These are phyloP conservation scores for Penicillium salamii DNA, from an alignment of 495 filamentous ascomycete genomes.

Conservation along the genomic window DNA sequence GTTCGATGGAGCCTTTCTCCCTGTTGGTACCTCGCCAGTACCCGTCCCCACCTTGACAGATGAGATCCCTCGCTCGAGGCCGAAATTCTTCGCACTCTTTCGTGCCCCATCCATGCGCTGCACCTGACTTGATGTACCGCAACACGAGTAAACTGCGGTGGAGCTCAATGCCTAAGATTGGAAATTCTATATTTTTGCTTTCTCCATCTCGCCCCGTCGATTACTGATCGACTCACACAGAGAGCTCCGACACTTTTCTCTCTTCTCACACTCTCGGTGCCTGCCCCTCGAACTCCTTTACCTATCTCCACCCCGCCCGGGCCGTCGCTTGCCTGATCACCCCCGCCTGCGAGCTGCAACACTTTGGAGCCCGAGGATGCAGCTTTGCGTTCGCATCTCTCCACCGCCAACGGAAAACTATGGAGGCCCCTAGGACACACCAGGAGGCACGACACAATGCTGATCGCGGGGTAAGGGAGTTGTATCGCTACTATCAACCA, in stretches of 20 bases:
- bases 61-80: slow-evolving; percentile 2
- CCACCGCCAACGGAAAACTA: slow-evolving; percentile 7
- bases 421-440: slow-evolving; percentile 11
- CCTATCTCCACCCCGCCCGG: background rate
- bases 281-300: background rate
- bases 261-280: background rate
- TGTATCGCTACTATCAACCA: slow-evolving; percentile 43
- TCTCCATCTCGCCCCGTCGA: background rate
- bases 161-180: slow-evolving; percentile 4
- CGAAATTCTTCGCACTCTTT: background rate
- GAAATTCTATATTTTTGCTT: slow-evolving; percentile 10
- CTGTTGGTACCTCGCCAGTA: slow-evolving; percentile 5
- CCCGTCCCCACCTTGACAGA: slow-evolving; percentile 16
- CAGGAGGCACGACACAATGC: slow-evolving; percentile 13
- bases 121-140: slow-evolving; percentile 3
- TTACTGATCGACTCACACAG: background rate
- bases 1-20: slow-evolving; percentile 16
- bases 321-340: background rate
- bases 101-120: slow-evolving; percentile 1
- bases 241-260: background rate
- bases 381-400: slow-evolving; percentile 7
- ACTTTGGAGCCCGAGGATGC: slow-evolving; percentile 21
- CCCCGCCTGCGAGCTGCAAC: slow-evolving; percentile 28
- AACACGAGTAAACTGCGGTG: slow-evolving; percentile 1
- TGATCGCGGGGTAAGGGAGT: slow-evolving; percentile 33